Conservation (phyloP, 2,329 filamentous ascomycete species). For the Exophiala viscosa region DNA sequence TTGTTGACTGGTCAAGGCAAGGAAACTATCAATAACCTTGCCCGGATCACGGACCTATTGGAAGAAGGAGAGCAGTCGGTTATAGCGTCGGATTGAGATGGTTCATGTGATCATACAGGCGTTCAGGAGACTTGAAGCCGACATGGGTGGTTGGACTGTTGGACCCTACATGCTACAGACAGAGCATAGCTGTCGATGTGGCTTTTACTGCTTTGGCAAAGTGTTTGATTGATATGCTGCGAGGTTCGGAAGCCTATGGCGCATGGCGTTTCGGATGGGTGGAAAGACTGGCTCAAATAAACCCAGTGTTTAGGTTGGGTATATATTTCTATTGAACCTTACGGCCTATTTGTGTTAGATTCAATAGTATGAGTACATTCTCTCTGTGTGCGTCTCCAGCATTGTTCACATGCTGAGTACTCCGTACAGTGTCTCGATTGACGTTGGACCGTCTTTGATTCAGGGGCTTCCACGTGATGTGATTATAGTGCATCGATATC, state of each 20-base stretch:
- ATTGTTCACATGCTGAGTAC: too few species aligned
- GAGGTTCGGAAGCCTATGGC: constrained; percentile 3
- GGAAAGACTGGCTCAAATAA: background rate
- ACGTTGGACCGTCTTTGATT: too few species aligned
- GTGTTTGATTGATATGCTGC: too few species aligned
- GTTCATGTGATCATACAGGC: background rate
- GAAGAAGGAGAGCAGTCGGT: constrained; percentile 89
- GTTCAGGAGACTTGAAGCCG: too few species aligned
- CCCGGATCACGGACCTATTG: constrained; percentile 78
- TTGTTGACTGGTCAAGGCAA: constrained; percentile 82
- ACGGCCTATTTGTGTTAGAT: constrained; percentile 8
- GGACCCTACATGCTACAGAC: too few species aligned
- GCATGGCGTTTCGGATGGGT: constrained; percentile 5
- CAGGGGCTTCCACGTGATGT: background rate
- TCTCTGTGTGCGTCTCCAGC: too few species aligned
- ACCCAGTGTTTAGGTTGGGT: background rate
- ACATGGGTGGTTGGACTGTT: too few species aligned
- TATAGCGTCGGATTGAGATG: background rate
- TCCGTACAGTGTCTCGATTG: too few species aligned
- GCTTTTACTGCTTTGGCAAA: too few species aligned
- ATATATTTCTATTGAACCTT: constrained; percentile 8
- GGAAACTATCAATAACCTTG: constrained; percentile 78
- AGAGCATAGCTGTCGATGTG: background rate
- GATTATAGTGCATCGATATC: background rate
- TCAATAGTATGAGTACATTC: too few species aligned